These are phyloP conservation scores for Arctium minus DNA, from an alignment of 129 eudicot species.

Conservation along the genomic window DNA sequence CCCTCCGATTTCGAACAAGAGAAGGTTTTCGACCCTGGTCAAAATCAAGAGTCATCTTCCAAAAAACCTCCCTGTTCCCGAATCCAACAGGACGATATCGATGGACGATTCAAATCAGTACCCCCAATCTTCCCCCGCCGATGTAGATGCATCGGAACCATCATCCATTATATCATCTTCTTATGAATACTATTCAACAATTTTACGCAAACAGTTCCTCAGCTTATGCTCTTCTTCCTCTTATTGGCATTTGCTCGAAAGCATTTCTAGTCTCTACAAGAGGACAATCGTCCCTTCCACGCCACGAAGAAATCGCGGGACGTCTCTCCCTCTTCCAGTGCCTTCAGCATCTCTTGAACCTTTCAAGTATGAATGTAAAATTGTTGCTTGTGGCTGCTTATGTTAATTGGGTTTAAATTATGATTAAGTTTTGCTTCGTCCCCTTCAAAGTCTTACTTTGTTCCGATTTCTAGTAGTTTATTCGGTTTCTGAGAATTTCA, in stretches of 20 bases:
- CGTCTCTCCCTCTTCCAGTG: slow-evolving; percentile 70
- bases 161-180: slow-evolving; percentile 16
- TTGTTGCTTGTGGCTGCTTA: not conserved
- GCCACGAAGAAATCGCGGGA: slow-evolving; percentile 41
- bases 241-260: slow-evolving; percentile 28
- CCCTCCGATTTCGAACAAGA: not conserved
- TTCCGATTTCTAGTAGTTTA: not conserved
- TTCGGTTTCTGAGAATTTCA: not conserved
- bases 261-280: slow-evolving; percentile 35
- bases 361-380: slow-evolving; percentile 34
- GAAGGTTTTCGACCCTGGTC: not conserved
- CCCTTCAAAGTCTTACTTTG: not conserved
- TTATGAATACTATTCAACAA: slow-evolving; percentile 15
- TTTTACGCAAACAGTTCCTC: slow-evolving; percentile 15
- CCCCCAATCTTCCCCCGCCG: not conserved
- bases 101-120: slow-evolving; percentile 20
- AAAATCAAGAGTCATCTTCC: not conserved
- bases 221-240: slow-evolving; percentile 28
- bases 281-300: slow-evolving; percentile 24
- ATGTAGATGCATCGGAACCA: slow-evolving; percentile 3
- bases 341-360: slow-evolving; percentile 49
- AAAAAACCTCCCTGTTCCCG: not conserved
- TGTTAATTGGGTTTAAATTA: not conserved
- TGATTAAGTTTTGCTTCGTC: not conserved
- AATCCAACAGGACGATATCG: not conserved